These are phyloP conservation scores for Cladosporium phlei DNA, from an alignment of 2,329 filamentous ascomycete species.

Conservation along the genomic window DNA sequence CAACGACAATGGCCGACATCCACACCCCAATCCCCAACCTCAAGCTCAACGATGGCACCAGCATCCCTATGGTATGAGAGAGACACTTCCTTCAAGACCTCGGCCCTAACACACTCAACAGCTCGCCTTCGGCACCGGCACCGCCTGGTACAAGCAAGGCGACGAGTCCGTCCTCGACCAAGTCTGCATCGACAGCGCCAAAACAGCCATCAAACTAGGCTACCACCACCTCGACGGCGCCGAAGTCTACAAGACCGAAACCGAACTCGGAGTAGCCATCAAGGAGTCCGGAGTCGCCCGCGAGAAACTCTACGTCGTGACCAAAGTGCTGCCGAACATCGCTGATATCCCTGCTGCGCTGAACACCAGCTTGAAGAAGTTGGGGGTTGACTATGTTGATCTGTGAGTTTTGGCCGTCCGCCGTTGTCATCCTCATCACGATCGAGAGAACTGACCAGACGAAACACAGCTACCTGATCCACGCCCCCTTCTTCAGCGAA, in stretches of 20 bases:
- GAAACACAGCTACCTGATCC: constrained; percentile 53
- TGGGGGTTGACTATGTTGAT: constrained; percentile 59
- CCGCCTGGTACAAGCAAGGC: constrained; percentile 57
- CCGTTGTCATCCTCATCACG: too few species aligned
- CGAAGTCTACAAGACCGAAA: constrained; percentile 54
- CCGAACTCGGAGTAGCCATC: constrained; percentile 46
- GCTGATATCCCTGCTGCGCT: constrained; percentile 53
- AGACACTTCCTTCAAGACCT: not conserved
- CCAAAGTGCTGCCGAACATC: constrained; percentile 53
- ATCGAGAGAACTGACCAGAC: too few species aligned
- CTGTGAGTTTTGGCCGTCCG: constrained; percentile 42
- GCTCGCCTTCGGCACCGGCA: constrained; percentile 69
- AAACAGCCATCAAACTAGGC: constrained; percentile 63
- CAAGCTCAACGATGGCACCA: constrained; percentile 68
- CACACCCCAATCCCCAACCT: constrained; percentile 52
- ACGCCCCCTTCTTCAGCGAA: constrained; percentile 55
- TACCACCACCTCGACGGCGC: constrained; percentile 72
- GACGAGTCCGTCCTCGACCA: constrained; percentile 52
- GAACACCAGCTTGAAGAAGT: constrained; percentile 53
- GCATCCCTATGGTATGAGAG: constrained; percentile 61
- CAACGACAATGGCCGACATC: constrained; percentile 28
- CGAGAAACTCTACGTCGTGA: constrained; percentile 49
- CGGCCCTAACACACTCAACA: constrained; percentile 28
- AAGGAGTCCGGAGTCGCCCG: constrained; percentile 38
- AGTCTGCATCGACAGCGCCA: constrained; percentile 50